Percentiles rank a stretch among this genome's conserved stretches.
Evolutionary conservation across 2,329 filamentous ascomycete species (phyloP).

Genomic region (Cadophora malorum): DNA sequence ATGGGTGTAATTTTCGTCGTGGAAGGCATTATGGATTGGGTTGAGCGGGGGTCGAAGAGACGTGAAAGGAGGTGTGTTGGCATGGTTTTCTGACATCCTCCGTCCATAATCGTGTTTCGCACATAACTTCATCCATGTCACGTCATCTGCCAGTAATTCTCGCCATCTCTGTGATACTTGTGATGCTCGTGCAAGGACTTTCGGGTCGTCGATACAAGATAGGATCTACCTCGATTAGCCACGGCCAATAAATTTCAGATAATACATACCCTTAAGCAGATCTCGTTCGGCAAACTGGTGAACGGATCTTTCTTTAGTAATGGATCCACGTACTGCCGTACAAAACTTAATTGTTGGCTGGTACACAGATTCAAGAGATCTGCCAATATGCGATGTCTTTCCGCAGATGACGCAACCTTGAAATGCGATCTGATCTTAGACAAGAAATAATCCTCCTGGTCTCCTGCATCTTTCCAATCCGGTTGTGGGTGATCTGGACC

Average conservation of each 20-base stretch:
- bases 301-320: conserved; percentile 96
- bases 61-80: conserved; percentile 33
- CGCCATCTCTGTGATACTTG: conserved; percentile 97
- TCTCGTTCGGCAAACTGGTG: conserved; percentile 86
- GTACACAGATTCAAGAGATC: conserved; percentile 94
- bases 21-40: conserved; percentile 35
- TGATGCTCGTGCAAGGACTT: conserved; percentile 88
- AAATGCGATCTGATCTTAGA: conserved; percentile 83
- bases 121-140: conserved; percentile 97
- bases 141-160: conserved; percentile 92
- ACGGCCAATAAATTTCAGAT: background rate
- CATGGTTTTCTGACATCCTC: conserved; percentile 53
- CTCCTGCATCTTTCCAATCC: conserved; percentile 79
- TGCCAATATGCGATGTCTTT: conserved; percentile 81
- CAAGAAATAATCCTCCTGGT: conserved; percentile 83
- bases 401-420: conserved; percentile 74
- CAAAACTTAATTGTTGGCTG: conserved; percentile 92
- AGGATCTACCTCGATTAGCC: conserved; percentile 67
- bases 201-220: conserved; percentile 96
- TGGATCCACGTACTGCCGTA: conserved; percentile 94
- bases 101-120: conserved; percentile 90
- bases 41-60: conserved; percentile 41
- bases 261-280: conserved; percentile 80
- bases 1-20: conserved; percentile 41
- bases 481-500: conserved; percentile 66